Percentiles rank a stretch among this genome's conserved stretches.
Evolutionary conservation across 768 basidiomycete genomes (phyloP).

Genomic region (Rhizopogon vinicolor): DNA sequence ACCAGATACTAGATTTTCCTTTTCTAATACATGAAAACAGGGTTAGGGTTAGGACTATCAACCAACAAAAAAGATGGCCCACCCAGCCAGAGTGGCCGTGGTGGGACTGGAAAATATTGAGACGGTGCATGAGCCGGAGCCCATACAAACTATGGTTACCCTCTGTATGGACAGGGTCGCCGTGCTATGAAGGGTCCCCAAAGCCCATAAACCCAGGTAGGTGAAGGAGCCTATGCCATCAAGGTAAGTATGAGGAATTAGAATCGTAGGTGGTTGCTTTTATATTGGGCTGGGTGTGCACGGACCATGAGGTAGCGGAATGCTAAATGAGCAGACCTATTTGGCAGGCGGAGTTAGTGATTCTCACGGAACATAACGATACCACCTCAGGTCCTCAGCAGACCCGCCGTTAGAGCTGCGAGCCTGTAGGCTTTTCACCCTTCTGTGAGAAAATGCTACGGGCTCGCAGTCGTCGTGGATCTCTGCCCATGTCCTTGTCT

Average conservation of each 20-base stretch:
- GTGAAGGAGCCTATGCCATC: conserved; percentile 56
- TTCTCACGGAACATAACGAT: no score
- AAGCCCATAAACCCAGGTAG: conserved; percentile 50
- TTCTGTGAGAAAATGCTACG: no score
- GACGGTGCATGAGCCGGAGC: conserved; percentile 75
- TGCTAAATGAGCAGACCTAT: not conserved
- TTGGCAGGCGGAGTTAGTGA: not conserved
- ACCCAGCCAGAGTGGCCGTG: conserved; percentile 52
- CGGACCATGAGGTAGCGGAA: conserved; percentile 15
- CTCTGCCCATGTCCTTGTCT: no score
- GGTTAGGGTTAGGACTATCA: conserved; percentile 22
- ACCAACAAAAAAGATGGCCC: conserved; percentile 28
- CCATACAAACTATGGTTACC: conserved; percentile 40
- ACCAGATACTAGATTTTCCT: no score
- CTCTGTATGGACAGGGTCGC: conserved; percentile 49
- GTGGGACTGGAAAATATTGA: conserved; percentile 75
- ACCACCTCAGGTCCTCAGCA: no score
- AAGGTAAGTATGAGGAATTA: conserved; percentile 52
- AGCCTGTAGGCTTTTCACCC: no score
- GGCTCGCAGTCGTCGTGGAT: no score
- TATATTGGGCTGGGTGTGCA: conserved; percentile 14
- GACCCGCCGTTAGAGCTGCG: no score
- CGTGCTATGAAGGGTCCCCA: conserved; percentile 51
- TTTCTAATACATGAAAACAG: not conserved
- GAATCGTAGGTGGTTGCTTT: not conserved